Evolutionary conservation across 805 yeast genomes (phyloP), one percentile per base, ranked within the genome.

Genomic region (Nakazawaea ambrosiae): DNA sequence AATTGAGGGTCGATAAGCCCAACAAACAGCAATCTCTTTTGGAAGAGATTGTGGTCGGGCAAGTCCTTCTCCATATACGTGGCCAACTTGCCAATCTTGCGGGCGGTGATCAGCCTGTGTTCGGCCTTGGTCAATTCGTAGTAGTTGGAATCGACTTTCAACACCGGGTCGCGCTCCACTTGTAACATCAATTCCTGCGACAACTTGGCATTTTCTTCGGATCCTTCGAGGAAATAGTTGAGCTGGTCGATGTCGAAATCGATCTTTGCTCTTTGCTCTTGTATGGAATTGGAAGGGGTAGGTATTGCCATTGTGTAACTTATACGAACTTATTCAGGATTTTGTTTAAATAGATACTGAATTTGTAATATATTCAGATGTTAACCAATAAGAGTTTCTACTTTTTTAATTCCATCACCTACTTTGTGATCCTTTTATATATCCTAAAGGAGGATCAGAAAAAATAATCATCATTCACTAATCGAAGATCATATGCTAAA

Each of bases 1-100:
- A 83, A 63, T 48, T 79, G 80, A 14, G 95, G 94, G 57, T 90
- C 97, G 44, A 79, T 69, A 31, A 79, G 65, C 14, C 78, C 76
- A 22, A 80, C 57, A 40, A 79, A 46, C 23, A 77, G 69, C 43
- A 81, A 61, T 50, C 89, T 65, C 48, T 73, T 68, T 54, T 73
- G 74, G 54, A 80, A 79, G 27, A 56, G 60, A 19, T 66, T 65
- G 35, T 60, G 58, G 42, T 55, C 40, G 9, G 66, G 64, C 25
- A 53, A 53, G 43, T 61, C 66, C 16, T 33, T 42, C 33, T 59
- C 90, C 57, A 80, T 68, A 54, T 79, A 82, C 27, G 66, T 59
- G 5, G 85, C 61, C 49, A 82, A 54, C 45, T 85, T 67, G 38
- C 69, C 73, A 44, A 82, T 80, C 54, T 77, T 81, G 27, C 56